Evolutionary conservation across 202 grass and related monocot species (phyloP), one percentile per base, ranked within the genome.

Genomic region (Saccharum hybrid): DNA sequence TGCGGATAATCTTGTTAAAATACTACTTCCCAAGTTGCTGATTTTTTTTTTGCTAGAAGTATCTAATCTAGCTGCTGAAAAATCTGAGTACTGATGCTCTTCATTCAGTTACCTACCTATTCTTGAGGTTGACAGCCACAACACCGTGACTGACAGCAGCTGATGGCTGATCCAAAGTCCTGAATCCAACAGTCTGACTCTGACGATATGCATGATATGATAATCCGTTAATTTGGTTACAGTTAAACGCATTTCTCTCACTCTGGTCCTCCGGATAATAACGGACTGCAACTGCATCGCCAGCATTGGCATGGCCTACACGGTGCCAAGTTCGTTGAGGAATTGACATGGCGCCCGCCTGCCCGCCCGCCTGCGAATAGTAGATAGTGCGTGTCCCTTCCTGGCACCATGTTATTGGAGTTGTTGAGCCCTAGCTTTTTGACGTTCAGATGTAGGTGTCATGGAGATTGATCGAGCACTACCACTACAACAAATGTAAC

Each of bases 381-480:
- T 71, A 30, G 71, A 42, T 7, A 52, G 67, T 71, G 82, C 74
- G 10, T 77, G 73, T 77, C 73, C 10, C 38, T 62, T 45, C 13
- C 11, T 31, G 4, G 31, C 31, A 41, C 64, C 59, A 66, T 67
- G 23, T 12, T 78, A 15, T 31, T 78, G 88, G 79, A 79, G 83
- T 86, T 86, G 83, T 78, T 86, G 60, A 28, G 52, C 33, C 73
- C 73, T 87, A 81, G 33, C 56, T 36, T 76, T 80, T 75, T 80
- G 67, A 45, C 54, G 77, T 75, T 81, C 41, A 72, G n/a, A 12
- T 19, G 76, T 84, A 80, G 51, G 76, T 60, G 75, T 84, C 87
- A 80, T 11, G 19, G 66, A 68, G 66, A 78, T 78, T 10, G n/a
- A 80, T 59, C 82, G 40, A 2, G 34, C 30, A 80, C 69, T 72